Base-by-base conservation (phyloP, 768 basidiomycete genomes). In the Amanita rubescens region DNA sequence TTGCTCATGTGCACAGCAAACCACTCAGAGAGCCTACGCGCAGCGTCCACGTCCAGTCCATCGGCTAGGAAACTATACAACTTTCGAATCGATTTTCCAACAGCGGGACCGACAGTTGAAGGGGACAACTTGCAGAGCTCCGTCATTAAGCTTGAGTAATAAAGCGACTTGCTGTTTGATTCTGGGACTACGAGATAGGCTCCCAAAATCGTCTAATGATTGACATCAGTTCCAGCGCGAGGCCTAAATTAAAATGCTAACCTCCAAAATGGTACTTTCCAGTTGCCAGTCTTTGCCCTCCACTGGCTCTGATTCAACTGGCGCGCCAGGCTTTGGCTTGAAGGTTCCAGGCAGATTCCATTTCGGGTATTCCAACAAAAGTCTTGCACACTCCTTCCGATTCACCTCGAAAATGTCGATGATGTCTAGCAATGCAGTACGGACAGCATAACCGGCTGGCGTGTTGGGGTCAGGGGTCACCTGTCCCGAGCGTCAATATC, bases 1-100 rank as follows among this genome's bases (percentile, higher is more conserved):
- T 99, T 99, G 59, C 91, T 94, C 84, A 99, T 87, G 62, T 99
- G 96, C 2, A 89, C 77, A 2, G 91, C 79, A 60, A 98, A 96
- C 96, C 96, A 99, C 56, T 97, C 94, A 0, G 90, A 84, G 55
- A 94, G 89, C 27, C 91, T 76, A 45, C 85, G 79, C 1, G 85
- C 75, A 49, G 90, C 72, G 56, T 95, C 94, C 7, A 90, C 81
- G 57, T 97, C 95, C 27, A 98, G 72, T 0, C 90, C 93, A 35
- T 90, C 87, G 0, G 86, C 82, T n/a, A 97, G 75, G 8, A 78
- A 67, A 12, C 70, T 71, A 61, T 94, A 99, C 6, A 98, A 67
- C 64, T 85, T 90, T 43, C 95, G 79, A 60, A 98, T 93, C 1
- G 90, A 90, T 67, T 97, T 93, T 56, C 96, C 96, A 17, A 99